phyloP scores from a whole-genome alignment of 2,329 filamentous ascomycete genomes.

The Zymoseptoria brevis region DNA sequence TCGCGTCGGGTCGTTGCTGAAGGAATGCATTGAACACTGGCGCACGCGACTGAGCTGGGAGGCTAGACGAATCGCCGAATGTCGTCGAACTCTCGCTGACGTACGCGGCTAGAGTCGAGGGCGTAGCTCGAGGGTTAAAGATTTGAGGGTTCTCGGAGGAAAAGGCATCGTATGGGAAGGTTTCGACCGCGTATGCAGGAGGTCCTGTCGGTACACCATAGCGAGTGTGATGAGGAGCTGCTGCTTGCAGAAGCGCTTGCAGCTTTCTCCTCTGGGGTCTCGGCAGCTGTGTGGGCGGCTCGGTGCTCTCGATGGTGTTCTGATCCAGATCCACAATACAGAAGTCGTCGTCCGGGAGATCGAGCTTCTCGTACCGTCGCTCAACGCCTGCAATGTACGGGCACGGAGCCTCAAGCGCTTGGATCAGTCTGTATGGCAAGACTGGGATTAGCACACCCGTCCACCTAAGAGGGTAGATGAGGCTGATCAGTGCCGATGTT shows the following conservation, averaged over 20 bases:
- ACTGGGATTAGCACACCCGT: conserved; percentile 90
- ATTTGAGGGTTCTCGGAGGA: conserved; percentile 76
- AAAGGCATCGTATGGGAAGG: conserved; percentile 84
- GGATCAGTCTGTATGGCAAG: conserved; percentile 76
- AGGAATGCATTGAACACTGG: conserved; percentile 89
- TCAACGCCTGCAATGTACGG: conserved; percentile 97
- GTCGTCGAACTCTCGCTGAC: conserved; percentile 82
- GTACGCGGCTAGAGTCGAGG: conserved; percentile 72
- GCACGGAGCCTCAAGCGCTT: conserved; percentile 87
- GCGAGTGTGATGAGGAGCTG: conserved; percentile 80
- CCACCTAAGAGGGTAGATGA: conserved; percentile 89
- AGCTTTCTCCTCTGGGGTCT: conserved; percentile 87
- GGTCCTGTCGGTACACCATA: conserved; percentile 83
- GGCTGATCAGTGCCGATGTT: conserved; percentile 73
- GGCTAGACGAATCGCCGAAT: conserved; percentile 58
- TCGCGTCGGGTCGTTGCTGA: conserved; percentile 61
- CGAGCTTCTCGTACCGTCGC: conserved; percentile 75
- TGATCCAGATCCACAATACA: conserved; percentile 90
- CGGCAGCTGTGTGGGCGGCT: conserved; percentile 68
- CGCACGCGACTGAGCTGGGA: conserved; percentile 44
- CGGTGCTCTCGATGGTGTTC: conserved; percentile 79
- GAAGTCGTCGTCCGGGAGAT: conserved; percentile 89
- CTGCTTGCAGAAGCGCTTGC: conserved; percentile 75
- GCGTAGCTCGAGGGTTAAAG: conserved; percentile 63
- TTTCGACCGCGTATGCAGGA: conserved; percentile 85